A percentile compares a stretch with the other conserved stretches of the same genome.
These are phyloP conservation scores for Halenospora varia DNA, from an alignment of 495 filamentous ascomycete genomes.

Conservation along the genomic window DNA sequence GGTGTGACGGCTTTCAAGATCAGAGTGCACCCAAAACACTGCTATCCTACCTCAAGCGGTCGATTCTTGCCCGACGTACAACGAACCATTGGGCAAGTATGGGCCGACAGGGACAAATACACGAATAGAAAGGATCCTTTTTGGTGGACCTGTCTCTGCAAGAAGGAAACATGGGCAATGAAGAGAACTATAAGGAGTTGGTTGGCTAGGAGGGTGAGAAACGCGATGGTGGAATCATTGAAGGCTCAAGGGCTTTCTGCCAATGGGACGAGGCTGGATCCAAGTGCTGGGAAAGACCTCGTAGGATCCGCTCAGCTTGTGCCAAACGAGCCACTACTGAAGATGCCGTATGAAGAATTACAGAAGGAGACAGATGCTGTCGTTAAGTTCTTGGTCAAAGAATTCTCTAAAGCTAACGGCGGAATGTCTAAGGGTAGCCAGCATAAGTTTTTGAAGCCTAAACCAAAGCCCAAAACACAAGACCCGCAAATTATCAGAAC, in stretches of 20 bases:
- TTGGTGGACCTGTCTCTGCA: slow-evolving; percentile 43
- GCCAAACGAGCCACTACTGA: not conserved
- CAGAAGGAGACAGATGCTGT: slow-evolving; percentile 14
- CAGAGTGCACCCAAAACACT: too few relatives aligned
- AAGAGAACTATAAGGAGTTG: slow-evolving; percentile 51
- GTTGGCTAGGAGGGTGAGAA: slow-evolving; percentile 42
- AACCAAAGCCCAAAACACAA: too few relatives aligned
- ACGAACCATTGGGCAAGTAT: not conserved
- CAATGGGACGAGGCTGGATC: slow-evolving; percentile 36
- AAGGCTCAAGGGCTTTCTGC: slow-evolving; percentile 49
- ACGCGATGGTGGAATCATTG: slow-evolving; percentile 53
- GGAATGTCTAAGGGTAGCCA: too few relatives aligned
- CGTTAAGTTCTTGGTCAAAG: slow-evolving; percentile 1
- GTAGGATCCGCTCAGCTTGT: slow-evolving; percentile 12
- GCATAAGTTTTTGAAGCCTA: too few relatives aligned
- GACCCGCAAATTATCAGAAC: too few relatives aligned
- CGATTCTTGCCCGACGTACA: not conserved
- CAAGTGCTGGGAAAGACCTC: not conserved
- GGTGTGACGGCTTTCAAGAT: not conserved
- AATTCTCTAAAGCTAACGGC: not conserved
- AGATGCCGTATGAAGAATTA: slow-evolving; percentile 3
- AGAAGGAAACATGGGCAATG: slow-evolving; percentile 19
- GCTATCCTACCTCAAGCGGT: not conserved
- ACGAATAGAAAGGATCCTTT: slow-evolving; percentile 29
- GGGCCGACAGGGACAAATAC: not conserved